Base-by-base conservation (phyloP, 345 rosid genomes). In the Hypericum androsaemum region DNA sequence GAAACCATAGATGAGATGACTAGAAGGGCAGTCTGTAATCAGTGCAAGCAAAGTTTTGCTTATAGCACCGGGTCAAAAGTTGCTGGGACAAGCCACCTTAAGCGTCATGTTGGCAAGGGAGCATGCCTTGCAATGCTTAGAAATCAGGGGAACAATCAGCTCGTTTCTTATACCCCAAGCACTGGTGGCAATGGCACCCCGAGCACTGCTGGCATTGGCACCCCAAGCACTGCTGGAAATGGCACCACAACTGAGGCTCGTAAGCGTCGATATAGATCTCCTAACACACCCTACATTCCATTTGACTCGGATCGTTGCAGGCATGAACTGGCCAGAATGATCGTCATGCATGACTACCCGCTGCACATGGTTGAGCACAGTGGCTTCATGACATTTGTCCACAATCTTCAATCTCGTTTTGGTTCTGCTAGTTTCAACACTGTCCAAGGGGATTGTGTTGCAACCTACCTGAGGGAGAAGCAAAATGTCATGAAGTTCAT, bases 1-100 rank as follows among this genome's bases (percentile, higher is more conserved):
- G 84, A 87, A 68, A 57, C 52, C 0, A 83, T 88, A 0, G 72
- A 89, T 43, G 63, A 90, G 3, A 84, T 76, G 47, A 77, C 89
- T 67, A 79, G 92, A 69, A 79, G 98, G 59, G 98, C 95, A 37
- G 77, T 67, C 63, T 90, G 98, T 74, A 90, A 87, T 53, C 88
- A 76, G 54, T 90, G 98, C 84, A 90, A 81, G 59, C 95, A 87
- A 71, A 90, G 92, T 64, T 90, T 90, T 74, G 96, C 96, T n/a
- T 90, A 90, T 53, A 87, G 98, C 71, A 84, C 82, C 1, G 98
- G 98, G 53, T 68, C 83, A 0, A 87, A 90, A 67, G 98, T 90
- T 5, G 94, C 96, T 52, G 96, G 98, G 10, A 90, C 98, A 39
- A 87, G 96, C 65, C 98, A 87, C 69, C 95, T 87, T 41, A 87